Conservation (phyloP, 768 basidiomycete species). For the Lactarius sp. region DNA sequence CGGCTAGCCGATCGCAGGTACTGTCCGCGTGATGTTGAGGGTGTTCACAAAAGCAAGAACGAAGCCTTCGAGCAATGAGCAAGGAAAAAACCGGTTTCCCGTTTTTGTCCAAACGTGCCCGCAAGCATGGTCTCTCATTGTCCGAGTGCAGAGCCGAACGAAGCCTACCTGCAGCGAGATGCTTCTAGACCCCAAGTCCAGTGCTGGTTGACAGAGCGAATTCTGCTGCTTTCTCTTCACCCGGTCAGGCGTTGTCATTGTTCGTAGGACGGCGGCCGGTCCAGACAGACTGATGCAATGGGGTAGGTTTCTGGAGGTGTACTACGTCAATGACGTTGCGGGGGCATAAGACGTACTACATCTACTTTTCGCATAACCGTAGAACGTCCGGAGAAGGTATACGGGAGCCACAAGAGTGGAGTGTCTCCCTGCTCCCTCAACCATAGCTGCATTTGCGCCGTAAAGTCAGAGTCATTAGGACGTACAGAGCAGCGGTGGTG, state of each 20-base stretch:
- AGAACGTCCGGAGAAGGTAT: conserved; percentile 1
- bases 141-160: too few relatives aligned
- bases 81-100: neutral
- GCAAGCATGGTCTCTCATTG: neutral
- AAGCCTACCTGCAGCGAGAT: neutral
- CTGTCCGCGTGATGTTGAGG: neutral
- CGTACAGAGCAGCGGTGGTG: neutral
- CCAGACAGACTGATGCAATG: neutral
- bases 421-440: neutral
- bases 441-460: neutral
- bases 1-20: neutral
- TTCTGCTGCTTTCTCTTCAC: neutral
- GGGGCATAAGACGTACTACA: neutral
- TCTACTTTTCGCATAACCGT: conserved; percentile 17
- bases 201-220: neutral
- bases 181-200: neutral
- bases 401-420: neutral
- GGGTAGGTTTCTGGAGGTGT: neutral
- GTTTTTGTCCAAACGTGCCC: neutral
- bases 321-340: neutral
- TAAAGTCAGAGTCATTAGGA: neutral
- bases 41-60: neutral
- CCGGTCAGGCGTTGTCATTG: neutral
- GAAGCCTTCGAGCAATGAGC: neutral
- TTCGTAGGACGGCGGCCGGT: neutral